Percentiles rank a stretch among this genome's conserved stretches.
Evolutionary conservation across 208 protist genomes (phyloP).

Genomic region (Crithidia expoeki): DNA sequence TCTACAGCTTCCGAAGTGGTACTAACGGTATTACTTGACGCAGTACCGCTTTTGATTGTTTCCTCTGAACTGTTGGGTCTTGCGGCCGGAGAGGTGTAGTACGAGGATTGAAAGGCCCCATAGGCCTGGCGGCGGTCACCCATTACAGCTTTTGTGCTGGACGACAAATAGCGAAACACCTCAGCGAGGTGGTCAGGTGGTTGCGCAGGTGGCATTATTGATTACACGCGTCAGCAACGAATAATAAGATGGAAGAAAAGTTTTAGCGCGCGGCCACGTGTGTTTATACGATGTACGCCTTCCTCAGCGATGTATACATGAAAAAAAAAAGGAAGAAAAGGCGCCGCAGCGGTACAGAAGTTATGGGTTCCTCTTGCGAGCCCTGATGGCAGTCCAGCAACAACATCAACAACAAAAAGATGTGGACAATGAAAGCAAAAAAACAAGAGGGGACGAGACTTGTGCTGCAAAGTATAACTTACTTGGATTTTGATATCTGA

Average conservation of each 20-base stretch:
- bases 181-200: neutral
- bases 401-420: slow-evolving; percentile 2
- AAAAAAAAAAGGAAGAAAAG: slow-evolving; percentile 2
- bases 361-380: too few species aligned
- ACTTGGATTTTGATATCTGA: too few species aligned
- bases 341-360: too few species aligned
- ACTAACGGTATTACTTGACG: neutral
- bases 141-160: neutral
- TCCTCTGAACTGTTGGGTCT: neutral
- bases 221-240: neutral
- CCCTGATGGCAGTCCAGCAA: neutral
- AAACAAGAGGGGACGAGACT: slow-evolving; percentile 2
- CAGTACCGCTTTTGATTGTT: neutral
- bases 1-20: neutral
- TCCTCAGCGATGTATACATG: too few species aligned
- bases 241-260: neutral
- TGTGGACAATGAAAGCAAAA: too few species aligned
- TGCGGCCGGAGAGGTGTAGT: neutral
- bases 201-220: neutral
- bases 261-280: too few species aligned
- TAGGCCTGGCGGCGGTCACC: neutral
- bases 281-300: too few species aligned
- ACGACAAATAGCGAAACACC: slow-evolving; percentile 6
- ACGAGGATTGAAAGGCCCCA: neutral
- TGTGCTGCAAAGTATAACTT: too few species aligned